Percentiles rank a stretch among this genome's conserved stretches.
These are phyloP conservation scores for Lasiodiplodia sp. DNA, from an alignment of 2,329 filamentous ascomycete genomes.

Conservation along the genomic window DNA sequence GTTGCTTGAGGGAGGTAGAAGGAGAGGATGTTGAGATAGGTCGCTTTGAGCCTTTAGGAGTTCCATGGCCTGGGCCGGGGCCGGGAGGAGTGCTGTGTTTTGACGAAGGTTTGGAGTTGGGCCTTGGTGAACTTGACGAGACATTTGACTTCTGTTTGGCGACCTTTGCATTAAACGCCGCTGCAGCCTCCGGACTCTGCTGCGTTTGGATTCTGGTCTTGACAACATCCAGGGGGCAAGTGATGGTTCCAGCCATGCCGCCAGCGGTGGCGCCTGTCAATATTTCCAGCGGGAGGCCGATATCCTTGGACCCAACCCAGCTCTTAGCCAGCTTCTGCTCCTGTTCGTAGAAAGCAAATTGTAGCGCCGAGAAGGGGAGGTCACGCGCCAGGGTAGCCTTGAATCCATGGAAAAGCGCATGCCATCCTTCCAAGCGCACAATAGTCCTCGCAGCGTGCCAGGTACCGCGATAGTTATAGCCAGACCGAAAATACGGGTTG, in stretches of 20 bases:
- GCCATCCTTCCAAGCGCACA: slow-evolving; percentile 78
- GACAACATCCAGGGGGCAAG: slow-evolving; percentile 94
- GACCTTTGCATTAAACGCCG: background rate
- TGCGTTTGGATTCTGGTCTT: slow-evolving; percentile 98
- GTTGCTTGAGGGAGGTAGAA: slow-evolving; percentile 79
- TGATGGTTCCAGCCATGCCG: slow-evolving; percentile 91
- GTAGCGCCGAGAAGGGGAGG: slow-evolving; percentile 91
- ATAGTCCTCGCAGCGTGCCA: slow-evolving; percentile 87
- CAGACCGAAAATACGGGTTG: slow-evolving; percentile 90
- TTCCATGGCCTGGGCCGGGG: slow-evolving; percentile 37
- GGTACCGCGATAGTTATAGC: slow-evolving; percentile 94
- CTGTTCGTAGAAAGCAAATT: slow-evolving; percentile 98
- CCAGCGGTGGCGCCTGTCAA: slow-evolving; percentile 89
- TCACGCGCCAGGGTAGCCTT: slow-evolving; percentile 95
- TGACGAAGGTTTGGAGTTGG: slow-evolving; percentile 29
- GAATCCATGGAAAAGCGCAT: slow-evolving; percentile 94
- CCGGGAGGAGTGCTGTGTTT: slow-evolving; percentile 41
- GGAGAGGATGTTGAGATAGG: slow-evolving; percentile 90
- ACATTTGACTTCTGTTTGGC: background rate
- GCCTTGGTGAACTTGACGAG: background rate
- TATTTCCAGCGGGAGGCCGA: slow-evolving; percentile 85
- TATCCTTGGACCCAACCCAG: slow-evolving; percentile 81
- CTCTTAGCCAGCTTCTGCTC: slow-evolving; percentile 81
- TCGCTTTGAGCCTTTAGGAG: slow-evolving; percentile 62
- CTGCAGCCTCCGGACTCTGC: slow-evolving; percentile 62